Base-by-base conservation (phyloP, 2,329 filamentous ascomycete species). In the Cryphonectria radicalis region DNA sequence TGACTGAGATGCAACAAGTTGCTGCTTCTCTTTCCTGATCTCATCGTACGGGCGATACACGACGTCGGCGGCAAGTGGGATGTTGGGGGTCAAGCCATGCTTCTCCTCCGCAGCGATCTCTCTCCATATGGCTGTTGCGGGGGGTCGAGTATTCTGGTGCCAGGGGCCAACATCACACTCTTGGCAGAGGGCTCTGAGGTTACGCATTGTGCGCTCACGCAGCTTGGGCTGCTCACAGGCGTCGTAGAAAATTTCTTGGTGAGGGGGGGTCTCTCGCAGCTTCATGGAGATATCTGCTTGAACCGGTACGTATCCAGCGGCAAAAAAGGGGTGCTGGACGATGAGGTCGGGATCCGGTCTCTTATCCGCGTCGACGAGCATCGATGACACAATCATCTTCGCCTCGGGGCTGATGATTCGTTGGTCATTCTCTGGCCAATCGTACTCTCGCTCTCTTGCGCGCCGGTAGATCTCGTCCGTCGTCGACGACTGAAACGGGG, bases 401-500 rank as follows among this genome's bases (percentile, higher is more conserved):
- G 93, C 89, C 78, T 94, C 92, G 69, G 88, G 84, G 72, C 91
- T 94, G 75, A 94, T 93, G 75, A 90, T 89, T 78, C 90, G 92
- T 67, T 87, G 88, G 69, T 91, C 89, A 37, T 89, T 81, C 71
- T 88, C 87, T 19, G 93, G 93, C 93, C 93, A 95, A 77, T 92
- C 91, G 79, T 95, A 95, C 77, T 94, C 92, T 75, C 92, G 87
- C 76, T 91, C 88, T 76, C 86, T 83, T 69, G 89, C 91, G 80
- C 87, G 89, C 80, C 85, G 89, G 82, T 96, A 96, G 73, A 96
- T 96, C 78, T 95, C 93, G 78, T 96, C 93, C 25, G 93, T 93
- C 57, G 93, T 95, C 17, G 91, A 91, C 17, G 96, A 97, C 82
- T 99, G 96, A 80, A 99, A 99, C 0, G 96, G 96, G 0, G 96